Evolutionary conservation across 345 rosid genomes (phyloP).

Genomic region (Gossypium herbaceum): DNA sequence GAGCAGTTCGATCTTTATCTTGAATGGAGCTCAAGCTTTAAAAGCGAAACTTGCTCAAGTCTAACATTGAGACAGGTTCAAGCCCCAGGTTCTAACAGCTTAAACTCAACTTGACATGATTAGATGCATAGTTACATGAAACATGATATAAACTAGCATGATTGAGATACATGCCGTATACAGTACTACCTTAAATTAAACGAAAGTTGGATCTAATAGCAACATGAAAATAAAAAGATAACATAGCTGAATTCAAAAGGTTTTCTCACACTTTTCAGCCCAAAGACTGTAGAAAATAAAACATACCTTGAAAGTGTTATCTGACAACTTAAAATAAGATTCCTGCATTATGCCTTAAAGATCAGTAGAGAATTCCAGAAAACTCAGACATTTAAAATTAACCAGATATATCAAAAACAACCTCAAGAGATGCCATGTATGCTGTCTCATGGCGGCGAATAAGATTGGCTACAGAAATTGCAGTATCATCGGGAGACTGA

Average conservation of each 20-base stretch:
- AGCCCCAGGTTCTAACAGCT: not conserved
- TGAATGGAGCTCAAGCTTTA: not conserved
- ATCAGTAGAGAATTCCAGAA: conserved; percentile 14
- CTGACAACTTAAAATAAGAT: conserved; percentile 85
- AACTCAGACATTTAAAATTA: not conserved
- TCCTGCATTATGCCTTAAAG: conserved; percentile 40
- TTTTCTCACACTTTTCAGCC: not conserved
- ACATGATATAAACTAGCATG: not conserved
- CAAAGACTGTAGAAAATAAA: not conserved
- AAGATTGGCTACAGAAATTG: conserved; percentile 53
- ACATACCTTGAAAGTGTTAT: conserved; percentile 87
- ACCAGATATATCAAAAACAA: conserved; percentile 20
- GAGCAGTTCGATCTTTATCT: no score
- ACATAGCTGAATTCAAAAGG: not conserved
- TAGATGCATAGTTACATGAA: not conserved
- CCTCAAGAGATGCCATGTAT: conserved; percentile 90
- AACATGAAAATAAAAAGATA: not conserved
- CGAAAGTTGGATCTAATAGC: not conserved
- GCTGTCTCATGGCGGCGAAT: conserved; percentile 87
- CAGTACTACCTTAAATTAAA: not conserved
- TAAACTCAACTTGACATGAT: not conserved
- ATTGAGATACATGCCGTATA: not conserved
- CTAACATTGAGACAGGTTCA: not conserved
- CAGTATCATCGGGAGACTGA: conserved; percentile 89
- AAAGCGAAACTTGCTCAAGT: not conserved